Base-by-base conservation (phyloP, 352 stramenopile genomes). In the Phytophthora ramorum region DNA sequence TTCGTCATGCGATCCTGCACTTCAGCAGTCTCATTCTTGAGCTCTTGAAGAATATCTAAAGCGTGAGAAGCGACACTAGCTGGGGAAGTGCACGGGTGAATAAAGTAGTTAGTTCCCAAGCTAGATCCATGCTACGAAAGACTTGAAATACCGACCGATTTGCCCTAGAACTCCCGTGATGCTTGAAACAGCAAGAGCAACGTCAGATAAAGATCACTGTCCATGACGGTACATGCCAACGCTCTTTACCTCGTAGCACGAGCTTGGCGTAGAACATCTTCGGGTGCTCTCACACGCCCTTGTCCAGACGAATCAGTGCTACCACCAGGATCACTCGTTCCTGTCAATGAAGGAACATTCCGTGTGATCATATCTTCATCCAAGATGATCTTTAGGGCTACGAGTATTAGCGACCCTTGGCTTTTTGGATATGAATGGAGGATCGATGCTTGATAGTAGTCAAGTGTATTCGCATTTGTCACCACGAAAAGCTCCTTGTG, bases 161-260 rank as follows among this genome's bases (percentile, higher is more conserved):
- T 87, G 77, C 19, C 66, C 66, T 22, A 90, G 66, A 20, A 89
- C 68, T 26, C 75, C 73, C 2, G 77, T 75, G 28, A 90, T 78
- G 22, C 75, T 73, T 66, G 35, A 50, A 45, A 53, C 12, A 58
- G 1, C 6, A 52, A 43, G 14, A 45, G 32, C 32, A 51, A 51
- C n/a, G 20, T 30, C 26, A 8, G 7, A 32, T 7, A 32, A 32
- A n/a, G n/a, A n/a, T n/a, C n/a, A n/a, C n/a, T n/a, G n/a, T n/a
- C 26, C 26, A 32, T 9, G 4, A 43, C 37, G 2, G 44, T 32
- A 9, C 2, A 22, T 20, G 24, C 52, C 12, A 10, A 13, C 19
- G 16, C 16, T 5, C 4, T 57, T 30, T 45, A 75, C 70, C 70
- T 75, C 17, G 57, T 75, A 12, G 76, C 80, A 9, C 81, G 80